Percentiles rank a stretch among this genome's conserved stretches.
Conservation (phyloP, 2,329 filamentous ascomycete genomes). For the Colletotrichum sp. region DNA sequence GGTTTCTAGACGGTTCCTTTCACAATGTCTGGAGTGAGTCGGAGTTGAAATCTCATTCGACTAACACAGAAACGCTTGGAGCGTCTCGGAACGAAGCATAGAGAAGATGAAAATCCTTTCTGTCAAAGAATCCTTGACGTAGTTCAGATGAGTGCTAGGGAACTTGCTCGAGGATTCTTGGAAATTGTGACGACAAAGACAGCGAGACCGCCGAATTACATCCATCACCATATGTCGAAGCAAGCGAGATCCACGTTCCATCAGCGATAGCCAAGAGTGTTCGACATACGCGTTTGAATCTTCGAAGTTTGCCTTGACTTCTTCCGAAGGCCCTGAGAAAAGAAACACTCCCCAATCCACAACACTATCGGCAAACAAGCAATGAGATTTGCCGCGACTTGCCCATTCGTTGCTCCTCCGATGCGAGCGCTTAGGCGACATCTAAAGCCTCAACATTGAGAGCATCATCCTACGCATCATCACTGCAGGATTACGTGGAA, state of each 20-base stretch:
- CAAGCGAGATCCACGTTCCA: background rate
- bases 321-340: background rate
- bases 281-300: background rate
- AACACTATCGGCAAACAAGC: too few relatives aligned
- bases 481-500: accelerated
- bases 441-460: too few relatives aligned
- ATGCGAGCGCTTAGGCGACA: too few relatives aligned
- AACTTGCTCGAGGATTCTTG: background rate
- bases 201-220: accelerated
- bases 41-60: too few relatives aligned
- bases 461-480: background rate
- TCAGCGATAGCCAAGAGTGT: background rate
- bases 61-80: background rate
- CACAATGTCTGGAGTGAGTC: too few relatives aligned
- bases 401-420: background rate
- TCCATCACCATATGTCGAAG: accelerated
- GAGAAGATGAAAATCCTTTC: background rate
- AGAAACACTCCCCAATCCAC: too few relatives aligned
- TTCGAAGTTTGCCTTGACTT: accelerated
- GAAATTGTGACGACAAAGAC: accelerated
- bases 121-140: background rate
- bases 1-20: background rate
- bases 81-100: accelerated
- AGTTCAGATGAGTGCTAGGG: background rate
- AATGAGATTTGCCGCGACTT: background rate